Percentiles rank a stretch among this genome's conserved stretches.
Evolutionary conservation across 345 rosid species (phyloP).

Genomic region (Cardiospermum halicacabum): DNA sequence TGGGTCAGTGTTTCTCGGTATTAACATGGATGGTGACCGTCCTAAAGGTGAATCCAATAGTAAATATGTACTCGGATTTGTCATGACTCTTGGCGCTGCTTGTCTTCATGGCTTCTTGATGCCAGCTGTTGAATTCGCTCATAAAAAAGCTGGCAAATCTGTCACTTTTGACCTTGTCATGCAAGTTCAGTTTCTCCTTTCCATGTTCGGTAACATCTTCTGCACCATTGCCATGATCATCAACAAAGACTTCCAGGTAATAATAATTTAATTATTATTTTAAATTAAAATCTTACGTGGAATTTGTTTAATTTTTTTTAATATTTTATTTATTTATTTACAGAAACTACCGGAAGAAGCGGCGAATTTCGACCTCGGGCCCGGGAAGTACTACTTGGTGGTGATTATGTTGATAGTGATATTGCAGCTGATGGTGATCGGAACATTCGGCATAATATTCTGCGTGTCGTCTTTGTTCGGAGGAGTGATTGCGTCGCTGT

Average conservation of each 20-base stretch:
- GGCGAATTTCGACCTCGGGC: background rate
- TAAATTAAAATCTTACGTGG: too few species aligned
- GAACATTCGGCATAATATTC: background rate
- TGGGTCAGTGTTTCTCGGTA: background rate
- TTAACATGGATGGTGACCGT: conserved; percentile 2
- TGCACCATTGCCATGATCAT: conserved; percentile 6
- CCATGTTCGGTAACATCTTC: background rate
- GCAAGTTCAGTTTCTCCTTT: background rate
- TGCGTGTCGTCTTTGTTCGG: conserved; percentile 1
- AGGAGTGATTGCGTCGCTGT: background rate
- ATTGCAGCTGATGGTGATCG: background rate
- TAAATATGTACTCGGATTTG: background rate
- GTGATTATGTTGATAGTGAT: background rate
- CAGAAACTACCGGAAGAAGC: background rate
- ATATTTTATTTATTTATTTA: too few species aligned
- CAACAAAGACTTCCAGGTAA: background rate
- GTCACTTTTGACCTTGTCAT: background rate
- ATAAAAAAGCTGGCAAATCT: background rate
- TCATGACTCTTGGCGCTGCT: background rate
- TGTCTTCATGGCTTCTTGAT: background rate
- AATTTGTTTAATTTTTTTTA: too few species aligned
- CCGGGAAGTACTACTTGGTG: background rate
- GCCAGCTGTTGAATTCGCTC: background rate
- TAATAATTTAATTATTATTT: too few species aligned
- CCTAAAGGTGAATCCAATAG: background rate